These are phyloP conservation scores for Calonectria fujianensis DNA, from an alignment of 2,329 filamentous ascomycete genomes.

Conservation along the genomic window DNA sequence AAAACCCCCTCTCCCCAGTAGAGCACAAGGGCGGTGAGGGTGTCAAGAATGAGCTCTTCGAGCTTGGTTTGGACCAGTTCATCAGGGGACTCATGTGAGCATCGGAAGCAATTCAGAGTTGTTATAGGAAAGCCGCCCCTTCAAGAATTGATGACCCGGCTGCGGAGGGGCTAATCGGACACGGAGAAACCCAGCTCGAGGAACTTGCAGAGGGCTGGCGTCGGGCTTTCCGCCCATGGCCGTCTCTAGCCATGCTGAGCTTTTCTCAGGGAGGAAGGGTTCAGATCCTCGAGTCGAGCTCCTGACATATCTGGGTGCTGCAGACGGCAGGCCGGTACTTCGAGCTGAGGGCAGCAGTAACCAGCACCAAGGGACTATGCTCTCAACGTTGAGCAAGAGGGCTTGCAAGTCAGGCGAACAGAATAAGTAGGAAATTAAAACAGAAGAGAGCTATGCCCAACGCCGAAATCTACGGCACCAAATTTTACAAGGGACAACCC, in stretches of 20 bases:
- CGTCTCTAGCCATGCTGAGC: neutral
- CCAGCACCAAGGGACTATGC: neutral
- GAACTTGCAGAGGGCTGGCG: neutral
- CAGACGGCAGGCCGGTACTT: neutral
- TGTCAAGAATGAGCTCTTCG: conserved; percentile 83
- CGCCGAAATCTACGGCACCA: conserved; percentile 48
- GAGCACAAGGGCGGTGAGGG: conserved; percentile 81
- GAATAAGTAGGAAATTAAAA: conserved; percentile 28
- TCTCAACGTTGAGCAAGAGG: conserved; percentile 3
- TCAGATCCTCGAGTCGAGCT: neutral
- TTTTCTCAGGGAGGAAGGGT: neutral
- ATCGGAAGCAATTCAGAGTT: neutral
- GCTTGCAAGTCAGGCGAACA: conserved; percentile 26
- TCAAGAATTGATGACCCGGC: neutral
- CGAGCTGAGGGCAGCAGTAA: neutral
- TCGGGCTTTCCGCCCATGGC: neutral
- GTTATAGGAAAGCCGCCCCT: conserved; percentile 37
- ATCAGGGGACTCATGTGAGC: conserved; percentile 78
- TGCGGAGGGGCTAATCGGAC: neutral
- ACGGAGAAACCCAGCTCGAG: neutral
- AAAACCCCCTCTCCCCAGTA: conserved; percentile 81
- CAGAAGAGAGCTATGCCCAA: conserved; percentile 49
- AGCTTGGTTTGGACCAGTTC: conserved; percentile 85
- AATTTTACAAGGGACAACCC: conserved; percentile 47
- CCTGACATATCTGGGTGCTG: neutral